Base-by-base conservation (phyloP, 2,329 filamentous ascomycete genomes). In the Penicillium sp. region DNA sequence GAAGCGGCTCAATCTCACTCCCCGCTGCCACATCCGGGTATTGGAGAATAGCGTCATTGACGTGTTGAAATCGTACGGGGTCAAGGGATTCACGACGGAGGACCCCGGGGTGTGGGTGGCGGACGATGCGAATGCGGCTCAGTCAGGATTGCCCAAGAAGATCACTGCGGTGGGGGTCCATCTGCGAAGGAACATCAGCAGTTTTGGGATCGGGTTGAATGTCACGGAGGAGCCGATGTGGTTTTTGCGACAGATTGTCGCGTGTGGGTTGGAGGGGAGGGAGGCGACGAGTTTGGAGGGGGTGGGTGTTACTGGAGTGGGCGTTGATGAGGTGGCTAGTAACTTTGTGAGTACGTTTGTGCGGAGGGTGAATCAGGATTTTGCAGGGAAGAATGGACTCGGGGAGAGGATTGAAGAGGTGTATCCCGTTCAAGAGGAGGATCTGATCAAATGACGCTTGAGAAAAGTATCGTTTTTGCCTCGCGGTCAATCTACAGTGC, bases 141-240 rank as follows among this genome's bases (percentile, higher is more conserved):
- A 28, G 35, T 45, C 9, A 9, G 33, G 51, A 48, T 58, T 55
- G 57, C 59, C 55, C 57, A 66, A 51, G 43, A 98, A 97, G 74
- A 90, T 98, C 57, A 88, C 89, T 0, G 90, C 90, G 0, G 74
- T 97, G 37, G 93, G 93, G 1, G 88, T 98, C n/a, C 90, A 97
- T 71, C 78, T 96, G 53, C 76, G 90, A 11, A 76, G 91, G 39
- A 84, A 94, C 68, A 79, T 97, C 34, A 90, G 84, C 25, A 88
- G 85, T 51, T 86, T 94, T 66, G 93, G 93, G 5, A 77, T 95
- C 32, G 90, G 88, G 2, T 66, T 96, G 45, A 74, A 74, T 58
- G 66, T 74, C 4, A 72, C 69, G 2, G 60, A 71, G 39, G 67
- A 73, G 53, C 64, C 65, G 88, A 95, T 75, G 54, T 87, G 81